phyloP scores from a whole-genome alignment of 768 basidiomycete genomes.

The Phlebiopsis flavidoalba region DNA sequence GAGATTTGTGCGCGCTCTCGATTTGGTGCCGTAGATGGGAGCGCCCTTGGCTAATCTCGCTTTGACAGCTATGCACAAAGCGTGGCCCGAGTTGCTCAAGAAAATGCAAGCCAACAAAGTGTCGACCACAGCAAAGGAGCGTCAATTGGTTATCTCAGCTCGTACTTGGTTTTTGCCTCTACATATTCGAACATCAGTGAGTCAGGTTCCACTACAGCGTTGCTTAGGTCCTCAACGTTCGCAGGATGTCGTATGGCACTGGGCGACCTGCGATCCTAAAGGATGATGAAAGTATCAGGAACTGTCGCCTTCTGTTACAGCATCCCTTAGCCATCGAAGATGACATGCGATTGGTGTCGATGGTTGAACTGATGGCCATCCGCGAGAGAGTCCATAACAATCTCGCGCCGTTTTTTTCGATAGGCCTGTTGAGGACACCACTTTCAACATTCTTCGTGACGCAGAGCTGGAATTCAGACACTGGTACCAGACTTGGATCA shows the following conservation, averaged over 20 bases:
- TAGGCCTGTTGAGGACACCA: constrained; percentile 66
- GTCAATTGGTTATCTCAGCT: constrained; percentile 73
- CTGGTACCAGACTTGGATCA: constrained; percentile 81
- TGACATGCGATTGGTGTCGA: constrained; percentile 92
- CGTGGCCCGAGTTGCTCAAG: constrained; percentile 78
- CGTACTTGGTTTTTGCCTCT: constrained; percentile 93
- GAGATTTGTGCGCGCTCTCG: constrained; percentile 64
- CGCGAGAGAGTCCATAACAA: constrained; percentile 83
- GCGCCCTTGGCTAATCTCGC: neutral
- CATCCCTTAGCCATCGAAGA: constrained; percentile 90
- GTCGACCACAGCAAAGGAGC: constrained; percentile 56
- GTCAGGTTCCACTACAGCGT: constrained; percentile 19
- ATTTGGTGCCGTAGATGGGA: neutral
- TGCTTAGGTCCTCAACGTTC: constrained; percentile 12
- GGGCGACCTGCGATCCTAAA: constrained; percentile 90
- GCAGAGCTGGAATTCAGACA: constrained; percentile 74
- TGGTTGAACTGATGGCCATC: constrained; percentile 87
- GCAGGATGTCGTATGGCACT: constrained; percentile 88
- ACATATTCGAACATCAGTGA: constrained; percentile 92
- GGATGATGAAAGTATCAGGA: constrained; percentile 86
- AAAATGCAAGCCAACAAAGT: constrained; percentile 70
- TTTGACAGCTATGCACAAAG: constrained; percentile 77
- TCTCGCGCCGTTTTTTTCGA: constrained; percentile 66
- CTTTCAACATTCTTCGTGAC: constrained; percentile 64
- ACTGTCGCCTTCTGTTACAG: constrained; percentile 72